These are phyloP conservation scores for Penicillium sp. DNA, from an alignment of 2,329 filamentous ascomycete genomes.

Conservation along the genomic window DNA sequence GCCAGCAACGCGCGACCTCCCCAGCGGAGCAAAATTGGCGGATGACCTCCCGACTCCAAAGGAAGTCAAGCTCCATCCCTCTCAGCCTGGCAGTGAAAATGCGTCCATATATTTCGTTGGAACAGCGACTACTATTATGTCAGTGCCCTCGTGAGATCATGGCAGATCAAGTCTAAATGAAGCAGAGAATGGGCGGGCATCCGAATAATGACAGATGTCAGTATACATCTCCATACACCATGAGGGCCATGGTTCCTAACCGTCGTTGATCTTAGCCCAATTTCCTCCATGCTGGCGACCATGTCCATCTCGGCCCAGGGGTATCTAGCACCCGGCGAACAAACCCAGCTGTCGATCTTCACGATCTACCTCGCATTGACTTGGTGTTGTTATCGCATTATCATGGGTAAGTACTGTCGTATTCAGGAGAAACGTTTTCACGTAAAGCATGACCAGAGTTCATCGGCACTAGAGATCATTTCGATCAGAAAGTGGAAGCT, in stretches of 20 bases:
- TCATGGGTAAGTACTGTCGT: constrained; percentile 48
- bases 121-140: constrained; percentile 43
- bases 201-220: constrained; percentile 43
- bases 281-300: constrained; percentile 66
- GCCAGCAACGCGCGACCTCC: constrained; percentile 43
- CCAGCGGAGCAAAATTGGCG: constrained; percentile 26
- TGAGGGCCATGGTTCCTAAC: neutral
- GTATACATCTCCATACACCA: neutral
- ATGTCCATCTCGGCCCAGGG: constrained; percentile 67
- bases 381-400: constrained; percentile 65
- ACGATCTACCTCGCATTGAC: constrained; percentile 62
- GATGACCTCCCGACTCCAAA: constrained; percentile 45
- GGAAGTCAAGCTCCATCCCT: constrained; percentile 48
- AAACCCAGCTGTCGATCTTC: constrained; percentile 63
- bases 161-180: constrained; percentile 6
- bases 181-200: constrained; percentile 43
- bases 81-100: constrained; percentile 33
- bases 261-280: constrained; percentile 49
- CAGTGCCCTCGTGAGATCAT: neutral
- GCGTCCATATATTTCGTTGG: constrained; percentile 44
- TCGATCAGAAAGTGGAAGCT: constrained; percentile 55
- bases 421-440: no score
- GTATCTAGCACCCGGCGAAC: constrained; percentile 57
- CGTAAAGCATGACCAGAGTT: neutral
- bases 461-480: constrained; percentile 48